Percentiles rank a stretch among this genome's conserved stretches.
phyloP scores from a whole-genome alignment of 345 rosid genomes.

The Lumnitzera racemosa region DNA sequence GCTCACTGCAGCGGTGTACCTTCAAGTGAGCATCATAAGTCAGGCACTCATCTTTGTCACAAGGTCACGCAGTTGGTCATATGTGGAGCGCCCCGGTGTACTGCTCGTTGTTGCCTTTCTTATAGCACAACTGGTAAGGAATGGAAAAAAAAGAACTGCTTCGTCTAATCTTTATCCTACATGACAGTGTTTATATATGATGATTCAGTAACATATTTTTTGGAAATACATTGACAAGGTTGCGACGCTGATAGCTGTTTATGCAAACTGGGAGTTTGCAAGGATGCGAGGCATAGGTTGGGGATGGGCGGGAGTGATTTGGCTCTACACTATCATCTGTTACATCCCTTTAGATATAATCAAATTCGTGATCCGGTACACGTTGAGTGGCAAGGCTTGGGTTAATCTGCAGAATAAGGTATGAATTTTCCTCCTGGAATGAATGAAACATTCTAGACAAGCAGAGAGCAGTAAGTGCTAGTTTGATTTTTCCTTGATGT shows the following conservation, averaged over 20 bases:
- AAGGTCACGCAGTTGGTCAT: slow-evolving; percentile 89
- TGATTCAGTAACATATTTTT: too few relatives aligned
- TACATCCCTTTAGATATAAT: slow-evolving; percentile 74
- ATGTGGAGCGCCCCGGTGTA: slow-evolving; percentile 77
- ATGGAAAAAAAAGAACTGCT: neutral
- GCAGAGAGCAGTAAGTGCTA: too few relatives aligned
- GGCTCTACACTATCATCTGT: slow-evolving; percentile 69
- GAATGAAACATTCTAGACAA: too few relatives aligned
- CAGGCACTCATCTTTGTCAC: slow-evolving; percentile 96
- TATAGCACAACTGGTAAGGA: slow-evolving; percentile 65
- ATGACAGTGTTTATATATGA: too few relatives aligned
- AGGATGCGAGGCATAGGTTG: slow-evolving; percentile 64
- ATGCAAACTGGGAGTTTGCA: slow-evolving; percentile 69
- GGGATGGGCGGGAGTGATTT: slow-evolving; percentile 95
- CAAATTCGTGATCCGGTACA: slow-evolving; percentile 60
- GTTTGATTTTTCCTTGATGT: too few relatives aligned
- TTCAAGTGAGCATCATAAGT: slow-evolving; percentile 90
- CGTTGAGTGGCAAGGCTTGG: slow-evolving; percentile 80
- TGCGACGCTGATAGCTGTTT: slow-evolving; percentile 74
- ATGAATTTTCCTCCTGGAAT: neutral
- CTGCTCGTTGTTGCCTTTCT: slow-evolving; percentile 56
- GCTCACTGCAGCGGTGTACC: slow-evolving; percentile 73
- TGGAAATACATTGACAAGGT: slow-evolving; percentile 20
- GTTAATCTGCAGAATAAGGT: slow-evolving; percentile 75
- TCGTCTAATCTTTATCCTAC: too few relatives aligned